Evolutionary conservation across 2,329 filamentous ascomycete species (phyloP).

Genomic region (Fusarium temperatum): DNA sequence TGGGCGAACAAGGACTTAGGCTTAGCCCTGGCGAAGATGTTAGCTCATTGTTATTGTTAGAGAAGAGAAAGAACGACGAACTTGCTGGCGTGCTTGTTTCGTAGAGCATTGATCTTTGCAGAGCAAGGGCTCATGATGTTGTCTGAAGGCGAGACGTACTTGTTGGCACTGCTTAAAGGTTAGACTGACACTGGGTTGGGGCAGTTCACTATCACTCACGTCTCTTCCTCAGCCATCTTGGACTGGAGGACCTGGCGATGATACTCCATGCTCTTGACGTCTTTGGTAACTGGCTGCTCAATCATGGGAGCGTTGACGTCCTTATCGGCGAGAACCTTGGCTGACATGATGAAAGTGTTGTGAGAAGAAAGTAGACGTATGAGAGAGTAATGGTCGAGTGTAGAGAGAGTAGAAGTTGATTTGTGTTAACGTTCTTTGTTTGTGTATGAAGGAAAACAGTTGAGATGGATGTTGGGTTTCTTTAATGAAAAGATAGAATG

Average conservation of each 20-base stretch:
- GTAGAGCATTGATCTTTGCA: constrained; percentile 82
- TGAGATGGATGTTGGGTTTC: constrained; percentile 8
- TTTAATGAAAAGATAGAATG: constrained; percentile 25
- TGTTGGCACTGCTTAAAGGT: constrained; percentile 50
- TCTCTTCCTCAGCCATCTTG: constrained; percentile 70
- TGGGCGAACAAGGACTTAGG: constrained; percentile 75
- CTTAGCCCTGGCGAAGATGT: constrained; percentile 60
- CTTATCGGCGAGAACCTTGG: constrained; percentile 70
- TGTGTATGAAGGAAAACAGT: constrained; percentile 9
- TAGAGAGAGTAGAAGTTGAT: not conserved
- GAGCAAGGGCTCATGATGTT: constrained; percentile 88
- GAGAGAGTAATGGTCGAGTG: not conserved
- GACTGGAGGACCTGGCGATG: constrained; percentile 79
- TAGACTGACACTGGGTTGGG: not conserved
- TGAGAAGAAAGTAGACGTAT: not conserved
- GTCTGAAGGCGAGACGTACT: constrained; percentile 86
- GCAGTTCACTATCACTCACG: constrained; percentile 57
- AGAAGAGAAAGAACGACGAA: constrained; percentile 53
- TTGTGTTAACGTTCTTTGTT: constrained; percentile 13
- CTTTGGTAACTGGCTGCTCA: constrained; percentile 50
- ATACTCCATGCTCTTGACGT: constrained; percentile 77
- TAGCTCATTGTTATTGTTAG: constrained; percentile 13
- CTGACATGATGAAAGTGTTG: constrained; percentile 57
- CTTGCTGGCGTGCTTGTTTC: constrained; percentile 83
- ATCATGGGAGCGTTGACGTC: constrained; percentile 69